These are phyloP conservation scores for Nigrospora oryzae DNA, from an alignment of 2,329 filamentous ascomycete species.

Conservation along the genomic window DNA sequence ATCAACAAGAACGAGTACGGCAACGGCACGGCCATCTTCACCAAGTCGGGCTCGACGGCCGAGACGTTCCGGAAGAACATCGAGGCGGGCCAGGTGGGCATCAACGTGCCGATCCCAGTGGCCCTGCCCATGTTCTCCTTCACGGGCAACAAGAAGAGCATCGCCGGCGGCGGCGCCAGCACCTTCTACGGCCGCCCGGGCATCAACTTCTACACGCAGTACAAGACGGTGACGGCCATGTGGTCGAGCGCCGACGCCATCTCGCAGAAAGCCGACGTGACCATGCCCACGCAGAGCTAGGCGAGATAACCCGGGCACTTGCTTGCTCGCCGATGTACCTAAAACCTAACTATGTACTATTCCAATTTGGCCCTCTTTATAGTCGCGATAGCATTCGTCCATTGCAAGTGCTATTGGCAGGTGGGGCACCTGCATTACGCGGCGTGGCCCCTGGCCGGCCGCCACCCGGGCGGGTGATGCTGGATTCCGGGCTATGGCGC, in stretches of 20 bases:
- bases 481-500: too few relatives aligned
- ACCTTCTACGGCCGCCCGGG: constrained; percentile 95
- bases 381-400: too few relatives aligned
- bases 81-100: constrained; percentile 77
- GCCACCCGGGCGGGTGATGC: too few relatives aligned
- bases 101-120: constrained; percentile 75
- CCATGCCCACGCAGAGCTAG: constrained; percentile 63
- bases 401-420: too few relatives aligned
- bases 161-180: constrained; percentile 84
- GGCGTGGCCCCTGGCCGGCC: too few relatives aligned
- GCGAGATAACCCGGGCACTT: too few relatives aligned
- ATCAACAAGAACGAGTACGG: constrained; percentile 85
- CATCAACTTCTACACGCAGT: constrained; percentile 90
- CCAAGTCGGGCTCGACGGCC: constrained; percentile 66
- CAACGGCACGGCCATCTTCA: constrained; percentile 82
- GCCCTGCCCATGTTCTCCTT: constrained; percentile 66
- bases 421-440: too few relatives aligned
- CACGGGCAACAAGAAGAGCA: constrained; percentile 76
- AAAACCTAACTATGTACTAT: too few relatives aligned
- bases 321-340: too few relatives aligned
- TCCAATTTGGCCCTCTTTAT: too few relatives aligned
- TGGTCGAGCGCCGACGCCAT: constrained; percentile 85
- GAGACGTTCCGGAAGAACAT: constrained; percentile 73
- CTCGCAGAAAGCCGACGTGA: constrained; percentile 73
- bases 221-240: constrained; percentile 92